Percentiles rank a stretch among this genome's conserved stretches.
phyloP scores from a whole-genome alignment of 225 moss, liverwort and hornwort genomes.

The Physcomitrium patens region DNA sequence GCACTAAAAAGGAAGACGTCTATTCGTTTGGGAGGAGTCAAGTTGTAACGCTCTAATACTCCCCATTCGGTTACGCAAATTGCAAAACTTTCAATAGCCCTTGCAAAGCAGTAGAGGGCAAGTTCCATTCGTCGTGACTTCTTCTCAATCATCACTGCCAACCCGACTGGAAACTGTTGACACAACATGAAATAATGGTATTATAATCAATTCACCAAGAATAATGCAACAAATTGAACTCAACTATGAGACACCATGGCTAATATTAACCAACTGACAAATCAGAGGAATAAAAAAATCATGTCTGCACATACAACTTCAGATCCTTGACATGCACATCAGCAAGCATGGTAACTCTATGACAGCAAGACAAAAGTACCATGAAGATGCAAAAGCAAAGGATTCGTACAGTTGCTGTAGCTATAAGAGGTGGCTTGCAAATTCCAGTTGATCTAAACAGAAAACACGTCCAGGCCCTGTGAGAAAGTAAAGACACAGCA shows the following conservation, averaged over 20 bases:
- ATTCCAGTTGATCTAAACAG: conserved; percentile 64
- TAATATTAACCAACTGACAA: conserved; percentile 14
- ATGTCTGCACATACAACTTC: background rate
- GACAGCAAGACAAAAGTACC: conserved; percentile 56
- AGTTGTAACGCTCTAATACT: conserved; percentile 58
- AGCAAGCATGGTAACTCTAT: conserved; percentile 19
- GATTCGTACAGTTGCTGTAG: conserved; percentile 79
- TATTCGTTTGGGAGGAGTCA: conserved; percentile 70
- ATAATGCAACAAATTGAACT: conserved; percentile 13
- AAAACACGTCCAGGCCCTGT: conserved; percentile 89
- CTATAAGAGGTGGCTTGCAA: conserved; percentile 65
- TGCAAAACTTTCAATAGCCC: conserved; percentile 95
- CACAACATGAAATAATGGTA: conserved; percentile 30
- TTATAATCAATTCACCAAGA: conserved; percentile 14
- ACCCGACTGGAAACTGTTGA: conserved; percentile 83
- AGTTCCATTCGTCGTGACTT: conserved; percentile 99
- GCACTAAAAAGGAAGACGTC: conserved; percentile 91
- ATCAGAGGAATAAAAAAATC: background rate
- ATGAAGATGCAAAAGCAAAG: conserved; percentile 65
- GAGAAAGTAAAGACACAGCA: conserved; percentile 16
- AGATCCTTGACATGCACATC: background rate
- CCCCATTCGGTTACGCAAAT: conserved; percentile 79
- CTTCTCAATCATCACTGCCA: conserved; percentile 88
- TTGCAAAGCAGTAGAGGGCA: conserved; percentile 88
- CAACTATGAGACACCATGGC: conserved; percentile 14